Conservation (phyloP, 192 early-diverging fungal genomes). For the Podochytrium sp. region DNA sequence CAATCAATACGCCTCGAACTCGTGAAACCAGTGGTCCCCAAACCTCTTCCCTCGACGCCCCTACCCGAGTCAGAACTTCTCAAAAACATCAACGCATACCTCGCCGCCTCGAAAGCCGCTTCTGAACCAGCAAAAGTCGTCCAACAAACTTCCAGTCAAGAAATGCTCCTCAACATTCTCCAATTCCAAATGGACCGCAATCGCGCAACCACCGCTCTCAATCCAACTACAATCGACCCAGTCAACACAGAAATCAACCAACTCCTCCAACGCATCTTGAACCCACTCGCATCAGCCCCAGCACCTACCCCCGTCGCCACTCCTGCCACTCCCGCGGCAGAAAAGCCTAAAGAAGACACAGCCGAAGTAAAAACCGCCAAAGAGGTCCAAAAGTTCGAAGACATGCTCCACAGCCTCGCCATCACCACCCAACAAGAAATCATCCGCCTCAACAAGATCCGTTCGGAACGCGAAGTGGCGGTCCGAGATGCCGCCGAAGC, state of each 20-base stretch:
- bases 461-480: not conserved
- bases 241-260: not conserved
- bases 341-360: not conserved
- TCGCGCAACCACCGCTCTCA: not conserved
- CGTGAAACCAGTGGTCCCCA: not conserved
- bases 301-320: not conserved
- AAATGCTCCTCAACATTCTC: not conserved
- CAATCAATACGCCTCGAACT: not conserved
- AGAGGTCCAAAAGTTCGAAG: slow-evolving; percentile 2
- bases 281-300: not conserved
- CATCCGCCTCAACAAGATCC: not conserved
- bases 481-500: not conserved
- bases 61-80: not conserved
- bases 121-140: not conserved
- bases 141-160: not conserved
- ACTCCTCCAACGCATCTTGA: not conserved
- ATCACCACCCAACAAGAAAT: slow-evolving; percentile 7
- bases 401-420: not conserved
- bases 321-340: too few relatives aligned
- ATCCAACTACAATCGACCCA: not conserved
- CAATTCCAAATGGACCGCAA: not conserved
- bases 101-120: not conserved
- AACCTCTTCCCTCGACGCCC: not conserved
- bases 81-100: not conserved
- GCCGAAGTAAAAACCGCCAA: not conserved